Evolutionary conservation across 1,139 yeast genomes (phyloP).

Genomic region (Taphrina betulina): DNA sequence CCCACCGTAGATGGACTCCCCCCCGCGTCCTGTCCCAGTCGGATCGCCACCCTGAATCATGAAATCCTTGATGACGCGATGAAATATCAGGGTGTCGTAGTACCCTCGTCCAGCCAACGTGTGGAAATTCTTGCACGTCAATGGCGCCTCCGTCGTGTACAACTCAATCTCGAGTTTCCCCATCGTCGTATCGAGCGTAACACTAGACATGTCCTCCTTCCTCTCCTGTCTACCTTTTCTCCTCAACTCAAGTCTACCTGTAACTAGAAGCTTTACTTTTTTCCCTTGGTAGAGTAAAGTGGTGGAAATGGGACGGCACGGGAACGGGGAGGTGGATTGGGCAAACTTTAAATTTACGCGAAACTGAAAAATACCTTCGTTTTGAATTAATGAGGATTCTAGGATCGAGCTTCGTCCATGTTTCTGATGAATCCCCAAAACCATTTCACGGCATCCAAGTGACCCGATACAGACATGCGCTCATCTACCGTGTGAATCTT

Average conservation of each 20-base stretch:
- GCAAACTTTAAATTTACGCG: too few species aligned
- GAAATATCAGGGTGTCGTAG: slow-evolving; percentile 45
- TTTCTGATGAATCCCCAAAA: slow-evolving; percentile 55
- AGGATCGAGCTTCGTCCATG: slow-evolving; percentile 39
- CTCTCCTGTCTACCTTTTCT: too few species aligned
- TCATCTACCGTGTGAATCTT: slow-evolving; percentile 62
- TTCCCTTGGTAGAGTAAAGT: too few species aligned
- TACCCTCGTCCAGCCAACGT: slow-evolving; percentile 42
- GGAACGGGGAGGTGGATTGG: too few species aligned
- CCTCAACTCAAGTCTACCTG: too few species aligned
- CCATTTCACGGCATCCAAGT: slow-evolving; percentile 60
- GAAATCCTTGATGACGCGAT: slow-evolving; percentile 46
- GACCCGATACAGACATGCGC: slow-evolving; percentile 53
- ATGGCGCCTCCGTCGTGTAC: slow-evolving; percentile 43
- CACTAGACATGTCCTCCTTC: slow-evolving; percentile 32
- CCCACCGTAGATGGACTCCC: slow-evolving; percentile 42
- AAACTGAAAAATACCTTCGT: too few species aligned
- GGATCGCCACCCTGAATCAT: slow-evolving; percentile 49
- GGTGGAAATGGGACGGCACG: too few species aligned
- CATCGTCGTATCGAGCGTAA: slow-evolving; percentile 33
- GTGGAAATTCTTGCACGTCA: slow-evolving; percentile 42
- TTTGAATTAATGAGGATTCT: too few species aligned
- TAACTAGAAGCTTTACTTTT: too few species aligned
- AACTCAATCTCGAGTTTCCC: slow-evolving; percentile 43
- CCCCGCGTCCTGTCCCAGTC: slow-evolving; percentile 45